Evolutionary conservation across 805 yeast genomes (phyloP).

Genomic region (Candida parachauliodes): DNA sequence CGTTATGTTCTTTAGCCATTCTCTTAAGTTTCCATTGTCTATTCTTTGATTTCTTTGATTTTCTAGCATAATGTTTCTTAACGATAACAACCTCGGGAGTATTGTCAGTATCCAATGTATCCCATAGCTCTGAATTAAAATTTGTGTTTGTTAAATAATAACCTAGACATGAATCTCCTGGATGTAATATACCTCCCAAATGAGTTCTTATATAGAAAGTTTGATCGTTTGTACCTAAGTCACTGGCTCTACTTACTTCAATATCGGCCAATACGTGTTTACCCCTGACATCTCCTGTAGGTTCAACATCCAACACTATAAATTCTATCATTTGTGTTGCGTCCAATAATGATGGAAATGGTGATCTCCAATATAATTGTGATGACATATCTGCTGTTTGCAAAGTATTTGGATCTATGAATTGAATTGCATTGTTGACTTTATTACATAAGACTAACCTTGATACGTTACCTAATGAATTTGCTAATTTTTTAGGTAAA

Average conservation of each 20-base stretch:
- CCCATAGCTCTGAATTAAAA: constrained; percentile 85
- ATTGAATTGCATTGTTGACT: constrained; percentile 77
- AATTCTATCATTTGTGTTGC: constrained; percentile 77
- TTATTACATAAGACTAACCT: constrained; percentile 82
- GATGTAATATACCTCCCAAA: constrained; percentile 89
- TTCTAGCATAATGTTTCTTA: constrained; percentile 84
- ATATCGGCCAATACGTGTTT: constrained; percentile 83
- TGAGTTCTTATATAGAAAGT: constrained; percentile 86
- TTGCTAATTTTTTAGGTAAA: constrained; percentile 82
- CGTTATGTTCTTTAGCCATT: constrained; percentile 95
- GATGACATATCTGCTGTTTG: constrained; percentile 75
- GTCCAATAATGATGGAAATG: constrained; percentile 75
- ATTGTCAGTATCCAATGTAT: constrained; percentile 55
- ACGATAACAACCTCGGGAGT: constrained; percentile 84
- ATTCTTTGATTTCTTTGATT: constrained; percentile 68
- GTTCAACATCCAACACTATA: constrained; percentile 90
- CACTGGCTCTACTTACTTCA: constrained; percentile 85
- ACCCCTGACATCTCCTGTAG: constrained; percentile 76
- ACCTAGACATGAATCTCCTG: constrained; percentile 95
- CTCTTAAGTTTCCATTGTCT: constrained; percentile 91
- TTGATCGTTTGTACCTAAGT: constrained; percentile 81
- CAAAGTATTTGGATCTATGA: constrained; percentile 79
- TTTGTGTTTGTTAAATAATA: constrained; percentile 82
- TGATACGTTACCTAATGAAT: constrained; percentile 75
- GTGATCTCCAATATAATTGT: constrained; percentile 72